Conservation (phyloP, 768 basidiomycete genomes). For the Amanita pseudoporphyria region DNA sequence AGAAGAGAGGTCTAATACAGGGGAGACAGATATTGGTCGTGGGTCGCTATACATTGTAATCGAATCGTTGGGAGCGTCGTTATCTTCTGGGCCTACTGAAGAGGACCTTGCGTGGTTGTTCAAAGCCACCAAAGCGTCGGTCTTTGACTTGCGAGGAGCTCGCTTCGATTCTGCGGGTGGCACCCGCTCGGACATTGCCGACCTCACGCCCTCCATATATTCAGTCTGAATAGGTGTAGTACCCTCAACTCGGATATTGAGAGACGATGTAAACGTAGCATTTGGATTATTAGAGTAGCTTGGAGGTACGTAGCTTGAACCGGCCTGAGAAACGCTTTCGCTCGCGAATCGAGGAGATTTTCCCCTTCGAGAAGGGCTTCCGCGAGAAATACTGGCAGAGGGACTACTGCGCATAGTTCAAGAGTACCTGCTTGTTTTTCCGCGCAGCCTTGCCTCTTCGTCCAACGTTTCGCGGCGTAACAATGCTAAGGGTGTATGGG, state of each 20-base stretch:
- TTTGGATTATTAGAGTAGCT: slow-evolving; percentile 42
- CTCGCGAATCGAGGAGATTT: slow-evolving; percentile 48
- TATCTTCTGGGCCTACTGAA: slow-evolving; percentile 45
- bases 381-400: slow-evolving; percentile 40
- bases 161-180: slow-evolving; percentile 42
- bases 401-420: slow-evolving; percentile 35
- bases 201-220: slow-evolving; percentile 24
- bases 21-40: slow-evolving; percentile 52
- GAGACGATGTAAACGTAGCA: slow-evolving; percentile 53
- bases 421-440: slow-evolving; percentile 25
- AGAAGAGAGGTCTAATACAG: slow-evolving; percentile 55
- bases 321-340: slow-evolving; percentile 37
- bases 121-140: slow-evolving; percentile 73
- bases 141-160: slow-evolving; percentile 87
- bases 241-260: slow-evolving; percentile 73
- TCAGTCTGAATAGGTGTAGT: slow-evolving; percentile 51
- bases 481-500: slow-evolving; percentile 30
- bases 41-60: slow-evolving; percentile 39
- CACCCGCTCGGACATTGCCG: slow-evolving; percentile 27
- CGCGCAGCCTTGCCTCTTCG: slow-evolving; percentile 21
- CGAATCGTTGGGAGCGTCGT: slow-evolving; percentile 35
- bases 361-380: slow-evolving; percentile 53
- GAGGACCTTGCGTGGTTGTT: slow-evolving; percentile 56
- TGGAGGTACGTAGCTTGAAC: slow-evolving; percentile 33
- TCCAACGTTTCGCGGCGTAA: slow-evolving; percentile 32